phyloP scores from a whole-genome alignment of 352 stramenopile species.

The Globisporangium camurandrum region DNA sequence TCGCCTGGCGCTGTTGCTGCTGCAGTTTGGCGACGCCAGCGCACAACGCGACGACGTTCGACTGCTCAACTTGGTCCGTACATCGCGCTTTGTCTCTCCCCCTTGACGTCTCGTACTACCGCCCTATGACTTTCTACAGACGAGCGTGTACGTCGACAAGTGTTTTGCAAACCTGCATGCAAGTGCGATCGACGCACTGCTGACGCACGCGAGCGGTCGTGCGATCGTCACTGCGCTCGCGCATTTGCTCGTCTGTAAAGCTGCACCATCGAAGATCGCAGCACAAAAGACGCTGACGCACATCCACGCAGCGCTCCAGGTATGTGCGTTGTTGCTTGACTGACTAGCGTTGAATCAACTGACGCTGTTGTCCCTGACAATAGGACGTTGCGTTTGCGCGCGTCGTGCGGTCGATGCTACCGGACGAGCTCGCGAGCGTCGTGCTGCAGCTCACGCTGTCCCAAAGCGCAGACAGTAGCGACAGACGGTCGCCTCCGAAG shows the following conservation, averaged over 20 bases:
- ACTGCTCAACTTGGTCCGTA: constrained; percentile 40
- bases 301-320: constrained; percentile 31
- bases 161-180: constrained; percentile 36
- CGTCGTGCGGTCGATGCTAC: constrained; percentile 3
- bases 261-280: constrained; percentile 33
- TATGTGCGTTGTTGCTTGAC: constrained; percentile 5
- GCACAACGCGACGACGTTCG: constrained; percentile 27
- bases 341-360: not conserved
- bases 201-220: constrained; percentile 11
- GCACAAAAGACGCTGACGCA: constrained; percentile 31
- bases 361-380: not conserved
- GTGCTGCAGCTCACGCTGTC: not conserved
- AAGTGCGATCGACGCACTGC: constrained; percentile 19
- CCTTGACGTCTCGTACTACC: not conserved
- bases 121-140: constrained; percentile 14
- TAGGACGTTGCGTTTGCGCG: constrained; percentile 5
- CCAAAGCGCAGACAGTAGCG: not conserved
- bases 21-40: constrained; percentile 21
- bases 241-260: constrained; percentile 30
- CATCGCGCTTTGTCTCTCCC: not conserved
- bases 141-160: constrained; percentile 52
- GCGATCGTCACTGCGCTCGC: constrained; percentile 21
- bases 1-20: constrained; percentile 26
- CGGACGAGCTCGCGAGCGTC: not conserved
- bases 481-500: constrained; percentile 2